Evolutionary conservation across 805 yeast genomes (phyloP).

Genomic region (Yamadazyma phyllophila): DNA sequence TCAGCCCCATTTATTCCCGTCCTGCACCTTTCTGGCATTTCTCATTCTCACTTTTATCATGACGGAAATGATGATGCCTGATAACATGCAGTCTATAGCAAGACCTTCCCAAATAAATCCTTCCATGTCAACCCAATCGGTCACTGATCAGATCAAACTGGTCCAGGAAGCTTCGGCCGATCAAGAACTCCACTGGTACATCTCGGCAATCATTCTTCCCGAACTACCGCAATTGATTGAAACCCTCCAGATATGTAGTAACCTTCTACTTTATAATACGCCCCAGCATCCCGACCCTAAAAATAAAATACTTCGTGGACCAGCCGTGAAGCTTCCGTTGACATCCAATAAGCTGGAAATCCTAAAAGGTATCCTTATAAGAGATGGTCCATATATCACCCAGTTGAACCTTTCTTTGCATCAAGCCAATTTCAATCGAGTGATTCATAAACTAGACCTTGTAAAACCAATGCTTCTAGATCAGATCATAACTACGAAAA

Average conservation of each 20-base stretch:
- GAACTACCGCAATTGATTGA: conserved; percentile 36
- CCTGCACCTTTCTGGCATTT: too few relatives aligned
- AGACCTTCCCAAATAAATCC: too few relatives aligned
- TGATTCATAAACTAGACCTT: conserved; percentile 26
- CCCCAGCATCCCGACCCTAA: conserved; percentile 8
- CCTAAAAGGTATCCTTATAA: conserved; percentile 57
- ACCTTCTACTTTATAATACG: conserved; percentile 35
- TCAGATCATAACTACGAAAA: conserved; percentile 49
- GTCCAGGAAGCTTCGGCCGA: conserved; percentile 19
- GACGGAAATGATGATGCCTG: too few relatives aligned
- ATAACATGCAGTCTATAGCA: too few relatives aligned
- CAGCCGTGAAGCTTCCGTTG: conserved; percentile 55
- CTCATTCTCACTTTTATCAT: too few relatives aligned
- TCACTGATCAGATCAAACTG: background rate
- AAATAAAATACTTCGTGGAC: conserved; percentile 29
- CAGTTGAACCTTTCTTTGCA: conserved; percentile 45
- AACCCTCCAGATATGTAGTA: conserved; percentile 36
- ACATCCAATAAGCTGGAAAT: conserved; percentile 53
- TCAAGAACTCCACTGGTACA: conserved; percentile 34
- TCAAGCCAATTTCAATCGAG: conserved; percentile 39
- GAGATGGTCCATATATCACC: conserved; percentile 53
- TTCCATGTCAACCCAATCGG: background rate
- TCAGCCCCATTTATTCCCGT: too few relatives aligned
- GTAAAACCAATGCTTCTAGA: conserved; percentile 36
- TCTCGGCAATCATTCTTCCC: conserved; percentile 20